Percentiles rank a stretch among this genome's conserved stretches.
Conservation (phyloP, 371 early-diverging fungal species). For the Syncephalastrum racemosum region DNA sequence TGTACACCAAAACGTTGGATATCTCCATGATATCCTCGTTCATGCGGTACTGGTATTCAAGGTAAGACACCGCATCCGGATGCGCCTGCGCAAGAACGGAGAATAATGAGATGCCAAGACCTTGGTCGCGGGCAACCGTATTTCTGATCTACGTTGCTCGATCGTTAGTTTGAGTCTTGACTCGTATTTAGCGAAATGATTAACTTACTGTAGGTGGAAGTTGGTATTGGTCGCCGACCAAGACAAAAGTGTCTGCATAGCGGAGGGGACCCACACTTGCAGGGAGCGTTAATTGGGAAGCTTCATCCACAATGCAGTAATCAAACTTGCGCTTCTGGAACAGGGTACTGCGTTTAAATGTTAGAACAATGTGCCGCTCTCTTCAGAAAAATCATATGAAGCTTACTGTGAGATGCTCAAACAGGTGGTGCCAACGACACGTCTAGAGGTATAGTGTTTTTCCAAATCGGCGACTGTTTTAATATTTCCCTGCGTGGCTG, state of each 20-base stretch:
- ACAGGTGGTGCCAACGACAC: conserved; percentile 89
- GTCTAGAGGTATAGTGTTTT: conserved; percentile 54
- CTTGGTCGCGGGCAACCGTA: conserved; percentile 48
- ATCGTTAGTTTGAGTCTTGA: not conserved
- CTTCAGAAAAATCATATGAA: not conserved
- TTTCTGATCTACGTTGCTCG: conserved; percentile 46
- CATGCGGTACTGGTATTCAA: conserved; percentile 98
- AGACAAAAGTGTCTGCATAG: conserved; percentile 82
- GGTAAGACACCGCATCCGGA: conserved; percentile 73
- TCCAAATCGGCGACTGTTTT: conserved; percentile 58
- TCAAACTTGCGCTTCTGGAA: conserved; percentile 84
- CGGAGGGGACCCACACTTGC: conserved; percentile 91
- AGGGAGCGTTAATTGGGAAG: conserved; percentile 96
- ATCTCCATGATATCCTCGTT: conserved; percentile 89
- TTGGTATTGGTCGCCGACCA: conserved; percentile 99
- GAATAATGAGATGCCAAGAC: conserved; percentile 73
- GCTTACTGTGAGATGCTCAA: conserved; percentile 83
- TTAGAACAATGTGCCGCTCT: not conserved
- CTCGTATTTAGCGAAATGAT: not conserved
- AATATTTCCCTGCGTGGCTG: conserved; percentile 11
- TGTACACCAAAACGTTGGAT: conserved; percentile 86
- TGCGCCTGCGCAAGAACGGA: conserved; percentile 77
- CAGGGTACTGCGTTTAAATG: conserved; percentile 41
- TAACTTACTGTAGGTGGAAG: conserved; percentile 90
- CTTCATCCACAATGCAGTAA: conserved; percentile 98